Percentiles rank a stretch among this genome's conserved stretches.
Evolutionary conservation across 352 stramenopile genomes (phyloP).

Genomic region (Globisporangium takayamanum): DNA sequence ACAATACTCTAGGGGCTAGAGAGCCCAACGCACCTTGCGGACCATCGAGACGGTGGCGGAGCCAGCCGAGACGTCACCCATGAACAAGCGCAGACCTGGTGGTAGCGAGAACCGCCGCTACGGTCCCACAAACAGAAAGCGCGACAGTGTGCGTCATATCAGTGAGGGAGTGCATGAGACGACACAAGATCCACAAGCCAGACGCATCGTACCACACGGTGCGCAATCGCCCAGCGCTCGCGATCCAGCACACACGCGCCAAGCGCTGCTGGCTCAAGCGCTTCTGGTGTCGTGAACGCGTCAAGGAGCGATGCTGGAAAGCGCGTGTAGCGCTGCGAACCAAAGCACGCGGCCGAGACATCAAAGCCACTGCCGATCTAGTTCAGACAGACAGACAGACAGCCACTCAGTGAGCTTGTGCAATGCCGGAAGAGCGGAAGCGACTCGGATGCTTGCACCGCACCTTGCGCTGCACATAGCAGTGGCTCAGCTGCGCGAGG

Average conservation of each 20-base stretch:
- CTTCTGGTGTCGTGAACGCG: conserved; percentile 37
- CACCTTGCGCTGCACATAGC: conserved; percentile 94
- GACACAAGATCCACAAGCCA: not conserved
- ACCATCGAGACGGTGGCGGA: conserved; percentile 87
- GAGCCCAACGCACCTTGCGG: conserved; percentile 40
- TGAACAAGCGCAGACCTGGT: conserved; percentile 80
- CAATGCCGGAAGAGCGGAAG: not conserved
- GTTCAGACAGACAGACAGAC: not conserved
- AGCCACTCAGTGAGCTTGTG: not conserved
- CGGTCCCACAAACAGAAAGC: not conserved
- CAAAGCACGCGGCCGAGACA: conserved; percentile 91
- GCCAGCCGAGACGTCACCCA: conserved; percentile 94
- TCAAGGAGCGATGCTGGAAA: conserved; percentile 70
- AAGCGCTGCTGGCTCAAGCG: conserved; percentile 55
- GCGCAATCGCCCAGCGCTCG: conserved; percentile 32
- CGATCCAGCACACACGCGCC: conserved; percentile 31
- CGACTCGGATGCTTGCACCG: not conserved
- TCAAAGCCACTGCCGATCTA: conserved; percentile 97
- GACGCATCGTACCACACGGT: conserved; percentile 35
- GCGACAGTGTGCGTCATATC: not conserved
- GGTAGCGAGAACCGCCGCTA: conserved; percentile 65
- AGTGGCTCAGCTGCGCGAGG: conserved; percentile 93
- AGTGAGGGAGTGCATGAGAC: not conserved
- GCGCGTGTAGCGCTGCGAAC: conserved; percentile 91
- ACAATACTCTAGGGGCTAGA: too few relatives aligned